Evolutionary conservation across 202 grass and related monocot genomes (phyloP).

Genomic region (Carex sylvatica): DNA sequence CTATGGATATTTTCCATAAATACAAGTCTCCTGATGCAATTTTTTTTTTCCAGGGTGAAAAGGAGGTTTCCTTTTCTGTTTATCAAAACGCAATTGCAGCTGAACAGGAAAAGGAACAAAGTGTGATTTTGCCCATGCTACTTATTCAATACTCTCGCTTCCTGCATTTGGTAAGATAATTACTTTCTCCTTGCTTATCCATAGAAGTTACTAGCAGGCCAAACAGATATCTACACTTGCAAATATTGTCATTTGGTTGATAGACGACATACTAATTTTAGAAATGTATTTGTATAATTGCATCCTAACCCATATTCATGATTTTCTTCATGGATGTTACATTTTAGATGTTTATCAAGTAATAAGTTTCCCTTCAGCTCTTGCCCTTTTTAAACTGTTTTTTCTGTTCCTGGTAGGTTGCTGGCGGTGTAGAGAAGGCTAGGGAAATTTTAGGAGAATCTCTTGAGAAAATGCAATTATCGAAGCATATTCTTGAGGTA

Average conservation of each 20-base stretch:
- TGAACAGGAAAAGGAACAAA: slow-evolving; percentile 75
- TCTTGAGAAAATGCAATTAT: slow-evolving; percentile 44
- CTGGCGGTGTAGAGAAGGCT: slow-evolving; percentile 63
- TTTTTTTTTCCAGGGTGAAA: slow-evolving; percentile 58
- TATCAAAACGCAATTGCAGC: slow-evolving; percentile 80
- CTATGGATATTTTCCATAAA: background rate
- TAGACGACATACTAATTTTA: background rate
- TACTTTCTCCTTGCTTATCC: background rate
- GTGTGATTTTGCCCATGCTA: slow-evolving; percentile 57
- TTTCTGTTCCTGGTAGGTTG: slow-evolving; percentile 41
- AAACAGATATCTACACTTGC: background rate
- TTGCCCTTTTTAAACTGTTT: background rate
- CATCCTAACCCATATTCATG: background rate
- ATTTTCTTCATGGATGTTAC: background rate
- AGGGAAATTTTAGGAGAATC: slow-evolving; percentile 57
- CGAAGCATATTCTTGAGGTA: slow-evolving; percentile 80
- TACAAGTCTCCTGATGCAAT: slow-evolving; percentile 20
- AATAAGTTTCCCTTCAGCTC: background rate
- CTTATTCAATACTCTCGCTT: slow-evolving; percentile 87
- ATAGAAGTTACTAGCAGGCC: background rate
- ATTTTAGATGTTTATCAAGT: background rate
- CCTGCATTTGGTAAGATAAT: slow-evolving; percentile 60
- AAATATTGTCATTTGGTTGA: background rate
- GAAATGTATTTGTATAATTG: background rate
- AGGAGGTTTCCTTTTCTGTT: slow-evolving; percentile 60